Conservation (phyloP, 2,329 filamentous ascomycete genomes). For the Paraconiothyrium sp. region DNA sequence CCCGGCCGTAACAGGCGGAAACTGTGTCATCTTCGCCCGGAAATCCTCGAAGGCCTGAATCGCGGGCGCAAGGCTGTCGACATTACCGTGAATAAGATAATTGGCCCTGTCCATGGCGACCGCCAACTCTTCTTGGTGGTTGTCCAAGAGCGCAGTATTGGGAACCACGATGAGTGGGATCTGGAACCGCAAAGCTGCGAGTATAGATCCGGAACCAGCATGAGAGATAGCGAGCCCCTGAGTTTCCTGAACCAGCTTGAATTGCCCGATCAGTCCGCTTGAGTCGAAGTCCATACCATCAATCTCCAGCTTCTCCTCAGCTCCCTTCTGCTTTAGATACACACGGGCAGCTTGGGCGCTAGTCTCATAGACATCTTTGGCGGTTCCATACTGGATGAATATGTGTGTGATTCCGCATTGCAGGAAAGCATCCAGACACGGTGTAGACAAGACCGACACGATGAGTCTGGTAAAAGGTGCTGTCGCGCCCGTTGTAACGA, state of each 20-base stretch:
- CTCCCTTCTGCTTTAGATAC: conserved; percentile 21
- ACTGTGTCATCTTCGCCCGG: conserved; percentile 41
- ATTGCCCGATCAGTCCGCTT: conserved; percentile 66
- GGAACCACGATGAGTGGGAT: conserved; percentile 88
- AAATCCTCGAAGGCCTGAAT: conserved; percentile 59
- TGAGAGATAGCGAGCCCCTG: conserved; percentile 87
- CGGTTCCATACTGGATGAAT: conserved; percentile 81
- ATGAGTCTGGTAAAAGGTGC: conserved; percentile 81
- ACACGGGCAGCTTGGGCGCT: conserved; percentile 25
- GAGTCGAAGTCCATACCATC: conserved; percentile 73
- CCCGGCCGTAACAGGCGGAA: conserved; percentile 47
- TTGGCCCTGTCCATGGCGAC: conserved; percentile 76
- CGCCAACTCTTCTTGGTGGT: conserved; percentile 91
- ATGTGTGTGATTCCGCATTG: conserved; percentile 74
- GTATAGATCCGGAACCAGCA: conserved; percentile 88
- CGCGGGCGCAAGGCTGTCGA: conserved; percentile 61
- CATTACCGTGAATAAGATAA: conserved; percentile 77
- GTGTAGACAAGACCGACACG: conserved; percentile 67
- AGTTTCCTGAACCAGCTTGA: conserved; percentile 62
- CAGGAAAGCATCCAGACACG: conserved; percentile 70
- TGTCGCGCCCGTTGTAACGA: conserved; percentile 93
- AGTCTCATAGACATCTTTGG: conserved; percentile 62
- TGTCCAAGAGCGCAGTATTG: conserved; percentile 82
- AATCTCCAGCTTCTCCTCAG: conserved; percentile 51
- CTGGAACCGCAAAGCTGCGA: conserved; percentile 79